Percentiles rank a stretch among this genome's conserved stretches.
Conservation (phyloP, 2,329 filamentous ascomycete species). For the Clonostachys solani region DNA sequence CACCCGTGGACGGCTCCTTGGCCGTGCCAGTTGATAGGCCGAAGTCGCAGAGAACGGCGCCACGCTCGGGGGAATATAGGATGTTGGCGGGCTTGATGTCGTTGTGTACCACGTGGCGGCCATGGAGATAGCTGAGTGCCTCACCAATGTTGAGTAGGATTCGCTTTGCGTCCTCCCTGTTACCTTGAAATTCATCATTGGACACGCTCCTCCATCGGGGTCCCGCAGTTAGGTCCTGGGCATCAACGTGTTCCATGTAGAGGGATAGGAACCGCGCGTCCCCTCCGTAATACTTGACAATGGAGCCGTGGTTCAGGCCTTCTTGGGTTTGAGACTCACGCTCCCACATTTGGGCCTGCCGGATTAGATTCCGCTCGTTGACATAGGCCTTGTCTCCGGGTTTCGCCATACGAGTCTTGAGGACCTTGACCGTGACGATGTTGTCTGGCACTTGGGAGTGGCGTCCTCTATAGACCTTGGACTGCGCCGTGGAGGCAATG, state of each 20-base stretch:
- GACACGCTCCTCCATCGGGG: constrained; percentile 42
- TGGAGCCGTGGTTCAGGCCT: constrained; percentile 50
- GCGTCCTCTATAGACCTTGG: constrained; percentile 50
- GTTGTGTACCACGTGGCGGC: constrained; percentile 50
- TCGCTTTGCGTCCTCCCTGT: constrained; percentile 40
- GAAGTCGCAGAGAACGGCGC: constrained; percentile 58
- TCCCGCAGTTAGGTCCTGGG: constrained; percentile 44
- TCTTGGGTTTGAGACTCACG: constrained; percentile 54
- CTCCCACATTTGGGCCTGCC: constrained; percentile 56
- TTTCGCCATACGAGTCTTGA: constrained; percentile 45
- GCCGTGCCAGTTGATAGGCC: constrained; percentile 46
- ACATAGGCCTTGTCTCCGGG: constrained; percentile 39
- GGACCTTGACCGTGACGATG: constrained; percentile 56
- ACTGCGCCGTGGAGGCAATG: constrained; percentile 51
- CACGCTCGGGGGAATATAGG: constrained; percentile 52
- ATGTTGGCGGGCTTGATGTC: constrained; percentile 62
- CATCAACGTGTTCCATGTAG: constrained; percentile 59
- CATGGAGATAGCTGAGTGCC: constrained; percentile 53
- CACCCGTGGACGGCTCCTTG: constrained; percentile 44
- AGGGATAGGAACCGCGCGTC: constrained; percentile 56
- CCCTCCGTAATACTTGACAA: constrained; percentile 53
- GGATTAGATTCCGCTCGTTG: constrained; percentile 50
- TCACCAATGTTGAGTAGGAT: constrained; percentile 50
- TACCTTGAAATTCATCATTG: constrained; percentile 46
- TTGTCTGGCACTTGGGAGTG: constrained; percentile 48